Percentiles rank a stretch among this genome's conserved stretches.
Conservation (phyloP, 768 basidiomycete species). For the Epithele typhae region DNA sequence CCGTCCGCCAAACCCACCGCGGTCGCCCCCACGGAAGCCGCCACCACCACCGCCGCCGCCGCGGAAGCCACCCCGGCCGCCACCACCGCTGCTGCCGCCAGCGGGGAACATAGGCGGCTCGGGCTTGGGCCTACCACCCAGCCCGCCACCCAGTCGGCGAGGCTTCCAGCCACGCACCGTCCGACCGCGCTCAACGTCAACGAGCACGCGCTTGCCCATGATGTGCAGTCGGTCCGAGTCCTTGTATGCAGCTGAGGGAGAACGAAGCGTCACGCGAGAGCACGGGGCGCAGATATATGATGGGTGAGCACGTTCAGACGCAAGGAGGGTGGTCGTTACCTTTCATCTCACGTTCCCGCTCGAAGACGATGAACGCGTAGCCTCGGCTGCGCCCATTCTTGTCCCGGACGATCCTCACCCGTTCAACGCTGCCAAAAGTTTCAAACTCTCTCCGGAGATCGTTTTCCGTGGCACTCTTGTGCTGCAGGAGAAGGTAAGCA, state of each 20-base stretch:
- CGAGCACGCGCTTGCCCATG: slow-evolving; percentile 92
- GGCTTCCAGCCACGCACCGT: slow-evolving; percentile 99
- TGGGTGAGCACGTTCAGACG: slow-evolving; percentile 19
- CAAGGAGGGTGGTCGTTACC: slow-evolving; percentile 42
- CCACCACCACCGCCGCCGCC: slow-evolving; percentile 28
- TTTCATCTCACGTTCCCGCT: slow-evolving; percentile 99
- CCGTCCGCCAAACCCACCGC: slow-evolving; percentile 28
- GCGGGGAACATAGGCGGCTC: slow-evolving; percentile 35
- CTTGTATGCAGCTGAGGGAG: slow-evolving; percentile 81
- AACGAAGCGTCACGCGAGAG: slow-evolving; percentile 18
- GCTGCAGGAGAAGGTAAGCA: slow-evolving; percentile 41
- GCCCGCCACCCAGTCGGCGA: slow-evolving; percentile 90
- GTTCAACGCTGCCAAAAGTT: slow-evolving; percentile 90
- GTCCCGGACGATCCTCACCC: slow-evolving; percentile 89
- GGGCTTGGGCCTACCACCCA: slow-evolving; percentile 96
- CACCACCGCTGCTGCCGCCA: slow-evolving; percentile 40
- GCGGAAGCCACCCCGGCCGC: slow-evolving; percentile 31
- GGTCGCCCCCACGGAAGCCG: slow-evolving; percentile 32
- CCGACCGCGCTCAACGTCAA: slow-evolving; percentile 96
- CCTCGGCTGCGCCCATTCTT: slow-evolving; percentile 83
- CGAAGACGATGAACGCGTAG: slow-evolving; percentile 97
- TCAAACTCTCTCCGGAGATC: slow-evolving; percentile 96
- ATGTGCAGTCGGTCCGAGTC: slow-evolving; percentile 97
- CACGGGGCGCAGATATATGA: slow-evolving; percentile 7
- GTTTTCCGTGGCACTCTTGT: slow-evolving; percentile 86